Base-by-base conservation (phyloP, 2,329 filamentous ascomycete genomes). In the Ophiostoma pallidulum region DNA sequence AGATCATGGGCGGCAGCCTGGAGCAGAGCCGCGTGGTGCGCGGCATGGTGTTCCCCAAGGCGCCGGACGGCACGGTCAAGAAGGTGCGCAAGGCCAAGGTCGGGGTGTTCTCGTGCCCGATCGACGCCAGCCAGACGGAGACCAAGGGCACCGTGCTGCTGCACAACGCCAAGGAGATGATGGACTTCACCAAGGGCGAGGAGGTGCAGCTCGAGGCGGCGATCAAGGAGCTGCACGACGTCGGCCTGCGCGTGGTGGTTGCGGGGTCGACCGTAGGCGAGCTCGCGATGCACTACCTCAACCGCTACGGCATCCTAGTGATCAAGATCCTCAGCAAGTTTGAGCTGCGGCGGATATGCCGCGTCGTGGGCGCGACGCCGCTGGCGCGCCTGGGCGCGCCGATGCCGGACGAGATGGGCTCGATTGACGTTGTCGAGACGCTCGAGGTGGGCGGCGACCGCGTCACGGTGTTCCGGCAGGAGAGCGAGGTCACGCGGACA, bases 381-480 rank as follows among this genome's bases (percentile, higher is more conserved):
- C 77, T 98, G 53, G 94, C 94, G 45, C 84, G 92, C 59, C 75
- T 98, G 41, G 92, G 92, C 55, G 92, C 94, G 14, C 92, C 92
- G 38, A 98, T 98, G 92, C 92, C 94, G n/a, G 92, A 98, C 58
- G 92, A 98, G 75, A 97, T 95, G 90, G 92, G 92, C 55, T 84
- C 70, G 59, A 81, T 98, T 54, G 92, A 98, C 64, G 68, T 98
- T 49, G 92, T 98, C 28, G 92, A 98, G 76, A 97, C 94, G 2
- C 77, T 94, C 38, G 92, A 98, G 69, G 97, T 98, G 64, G 92
- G 92, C 55, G 92, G 92, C 58, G 92, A 98, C 72, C 85, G 92
- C 53, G 94, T 98, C 50, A 98, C 92, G 36, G 91, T 98, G 50
- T 98, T 98, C 79, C 78, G 94, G 60, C 92, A 98, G 74, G 92